Conservation (phyloP, 1,284 basidiomycete species). For the Ceratobasidium papillatum region DNA sequence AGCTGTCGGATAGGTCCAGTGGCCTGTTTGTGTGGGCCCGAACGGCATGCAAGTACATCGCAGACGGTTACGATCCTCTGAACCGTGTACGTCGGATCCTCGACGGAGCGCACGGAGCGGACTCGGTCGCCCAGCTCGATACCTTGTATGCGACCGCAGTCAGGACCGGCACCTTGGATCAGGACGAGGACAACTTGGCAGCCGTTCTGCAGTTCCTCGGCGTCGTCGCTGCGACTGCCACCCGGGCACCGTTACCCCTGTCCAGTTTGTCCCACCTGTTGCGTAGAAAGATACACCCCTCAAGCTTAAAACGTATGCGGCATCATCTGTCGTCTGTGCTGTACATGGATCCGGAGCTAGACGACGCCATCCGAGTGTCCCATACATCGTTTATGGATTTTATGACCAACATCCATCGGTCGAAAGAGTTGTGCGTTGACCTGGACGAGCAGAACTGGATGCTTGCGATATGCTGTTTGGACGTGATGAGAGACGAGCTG, state of each 20-base stretch:
- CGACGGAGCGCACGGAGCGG: neutral
- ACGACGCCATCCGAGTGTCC: slow-evolving; percentile 11
- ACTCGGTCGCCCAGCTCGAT: neutral
- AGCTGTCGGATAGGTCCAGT: neutral
- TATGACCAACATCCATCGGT: slow-evolving; percentile 17
- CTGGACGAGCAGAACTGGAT: slow-evolving; percentile 6
- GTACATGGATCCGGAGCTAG: neutral
- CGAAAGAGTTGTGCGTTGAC: slow-evolving; percentile 1
- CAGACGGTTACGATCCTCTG: neutral
- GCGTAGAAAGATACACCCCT: neutral
- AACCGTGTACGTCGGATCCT: neutral
- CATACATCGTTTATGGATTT: slow-evolving; percentile 39
- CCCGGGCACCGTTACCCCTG: slow-evolving; percentile 9
- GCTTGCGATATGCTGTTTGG: slow-evolving; percentile 21
- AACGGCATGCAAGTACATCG: slow-evolving; percentile 28
- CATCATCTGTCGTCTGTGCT: slow-evolving; percentile 27
- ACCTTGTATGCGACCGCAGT: slow-evolving; percentile 13
- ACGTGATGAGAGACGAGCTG: slow-evolving; percentile 1
- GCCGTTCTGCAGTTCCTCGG: neutral
- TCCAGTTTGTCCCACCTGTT: neutral
- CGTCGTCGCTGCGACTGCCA: slow-evolving; percentile 10
- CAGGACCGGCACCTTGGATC: neutral
- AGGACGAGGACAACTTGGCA: neutral
- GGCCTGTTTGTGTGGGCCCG: slow-evolving; percentile 36
- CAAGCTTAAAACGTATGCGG: neutral